These are phyloP conservation scores for Panellus pusillus DNA, from an alignment of 768 basidiomycete species.

Conservation along the genomic window DNA sequence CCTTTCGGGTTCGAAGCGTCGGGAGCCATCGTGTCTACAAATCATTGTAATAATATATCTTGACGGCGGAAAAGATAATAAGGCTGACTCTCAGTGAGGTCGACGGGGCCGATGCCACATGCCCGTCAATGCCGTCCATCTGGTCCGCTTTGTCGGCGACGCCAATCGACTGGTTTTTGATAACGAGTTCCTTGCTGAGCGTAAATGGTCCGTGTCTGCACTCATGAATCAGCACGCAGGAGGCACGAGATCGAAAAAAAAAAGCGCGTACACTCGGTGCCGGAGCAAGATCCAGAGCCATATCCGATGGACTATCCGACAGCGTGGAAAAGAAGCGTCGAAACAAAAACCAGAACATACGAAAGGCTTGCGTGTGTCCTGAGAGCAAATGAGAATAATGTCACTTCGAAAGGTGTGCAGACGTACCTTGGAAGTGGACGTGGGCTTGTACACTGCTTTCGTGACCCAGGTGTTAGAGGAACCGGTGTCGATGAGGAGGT, in stretches of 20 bases:
- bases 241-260: neutral
- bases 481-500: slow-evolving; percentile 25
- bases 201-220: slow-evolving; percentile 12
- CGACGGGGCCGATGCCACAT: slow-evolving; percentile 52
- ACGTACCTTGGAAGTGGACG: slow-evolving; percentile 34
- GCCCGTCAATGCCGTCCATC: slow-evolving; percentile 37
- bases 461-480: slow-evolving; percentile 55
- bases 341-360: slow-evolving; percentile 2
- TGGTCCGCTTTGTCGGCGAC: slow-evolving; percentile 31
- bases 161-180: slow-evolving; percentile 48
- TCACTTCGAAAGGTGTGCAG: neutral
- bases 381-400: neutral
- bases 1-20: neutral
- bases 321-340: neutral
- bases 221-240: neutral
- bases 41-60: neutral
- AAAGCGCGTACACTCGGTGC: slow-evolving; percentile 24
- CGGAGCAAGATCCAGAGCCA: slow-evolving; percentile 46
- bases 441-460: slow-evolving; percentile 31
- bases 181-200: slow-evolving; percentile 33
- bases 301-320: slow-evolving; percentile 39
- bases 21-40: slow-evolving; percentile 11
- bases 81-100: slow-evolving; percentile 39
- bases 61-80: neutral
- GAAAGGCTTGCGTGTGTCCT: slow-evolving; percentile 16